phyloP scores from a whole-genome alignment of 495 filamentous ascomycete genomes.

The Talaromyces borbonicus region DNA sequence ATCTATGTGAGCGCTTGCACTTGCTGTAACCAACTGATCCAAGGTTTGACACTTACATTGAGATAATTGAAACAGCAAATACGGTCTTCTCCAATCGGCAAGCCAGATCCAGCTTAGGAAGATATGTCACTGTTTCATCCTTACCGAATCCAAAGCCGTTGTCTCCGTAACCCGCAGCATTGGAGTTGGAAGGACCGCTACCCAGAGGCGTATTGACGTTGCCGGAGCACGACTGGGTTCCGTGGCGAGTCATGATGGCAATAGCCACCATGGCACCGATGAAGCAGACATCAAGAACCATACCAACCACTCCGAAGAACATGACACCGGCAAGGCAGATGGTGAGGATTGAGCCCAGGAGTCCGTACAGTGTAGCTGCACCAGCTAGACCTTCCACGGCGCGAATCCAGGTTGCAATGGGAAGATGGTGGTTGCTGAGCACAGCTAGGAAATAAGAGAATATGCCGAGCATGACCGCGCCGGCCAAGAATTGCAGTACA shows the following conservation, averaged over 20 bases:
- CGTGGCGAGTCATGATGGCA: slow-evolving; percentile 57
- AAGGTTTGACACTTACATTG: slow-evolving; percentile 49
- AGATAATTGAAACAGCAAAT: slow-evolving; percentile 70
- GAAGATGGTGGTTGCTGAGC: slow-evolving; percentile 46
- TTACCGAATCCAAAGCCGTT: slow-evolving; percentile 18
- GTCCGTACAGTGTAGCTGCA: slow-evolving; percentile 58
- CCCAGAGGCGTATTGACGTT: slow-evolving; percentile 59
- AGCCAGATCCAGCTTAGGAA: slow-evolving; percentile 42
- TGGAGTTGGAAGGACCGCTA: slow-evolving; percentile 40
- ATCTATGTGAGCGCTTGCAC: not conserved
- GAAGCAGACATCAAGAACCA: slow-evolving; percentile 69
- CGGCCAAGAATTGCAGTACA: slow-evolving; percentile 58
- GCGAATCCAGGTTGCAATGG: slow-evolving; percentile 53
- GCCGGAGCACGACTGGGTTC: slow-evolving; percentile 51
- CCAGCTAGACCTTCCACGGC: slow-evolving; percentile 80
- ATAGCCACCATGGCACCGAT: slow-evolving; percentile 74
- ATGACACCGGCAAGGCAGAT: slow-evolving; percentile 70
- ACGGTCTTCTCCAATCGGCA: slow-evolving; percentile 63
- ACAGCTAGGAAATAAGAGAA: slow-evolving; percentile 53
- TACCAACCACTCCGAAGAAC: slow-evolving; percentile 64
- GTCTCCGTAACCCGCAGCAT: slow-evolving; percentile 26
- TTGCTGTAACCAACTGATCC: not conserved
- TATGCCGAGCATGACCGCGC: slow-evolving; percentile 64
- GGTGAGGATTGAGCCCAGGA: slow-evolving; percentile 59
- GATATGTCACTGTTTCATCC: slow-evolving; percentile 3